Evolutionary conservation across 345 rosid genomes (phyloP).

Genomic region (Brassica napus): Da-Ae NC_063446.1:18393001-18393500

Average conservation of each 20-base stretch:
- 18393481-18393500: conserved; percentile 9
- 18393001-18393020: conserved; percentile 73
- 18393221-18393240: conserved; percentile 43
- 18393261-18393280: conserved; percentile 44
- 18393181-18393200: conserved; percentile 66
- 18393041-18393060: conserved; percentile 55
- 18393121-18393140: conserved; percentile 40
- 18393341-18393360: conserved; percentile 13
- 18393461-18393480: background rate
- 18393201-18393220: conserved; percentile 46
- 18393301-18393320: conserved; percentile 69
- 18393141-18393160: conserved; percentile 77
- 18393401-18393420: background rate
- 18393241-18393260: conserved; percentile 42
- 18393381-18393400: background rate
- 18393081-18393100: background rate
- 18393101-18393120: background rate
- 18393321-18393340: background rate
- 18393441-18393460: background rate
- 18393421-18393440: background rate
- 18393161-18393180: conserved; percentile 69
- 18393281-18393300: conserved; percentile 47
- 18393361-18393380: conserved; percentile 1
- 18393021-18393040: conserved; percentile 84
- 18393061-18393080: background rate